Base-by-base conservation (phyloP, 441 rosid genomes). In the Breynia disticha region DNA sequence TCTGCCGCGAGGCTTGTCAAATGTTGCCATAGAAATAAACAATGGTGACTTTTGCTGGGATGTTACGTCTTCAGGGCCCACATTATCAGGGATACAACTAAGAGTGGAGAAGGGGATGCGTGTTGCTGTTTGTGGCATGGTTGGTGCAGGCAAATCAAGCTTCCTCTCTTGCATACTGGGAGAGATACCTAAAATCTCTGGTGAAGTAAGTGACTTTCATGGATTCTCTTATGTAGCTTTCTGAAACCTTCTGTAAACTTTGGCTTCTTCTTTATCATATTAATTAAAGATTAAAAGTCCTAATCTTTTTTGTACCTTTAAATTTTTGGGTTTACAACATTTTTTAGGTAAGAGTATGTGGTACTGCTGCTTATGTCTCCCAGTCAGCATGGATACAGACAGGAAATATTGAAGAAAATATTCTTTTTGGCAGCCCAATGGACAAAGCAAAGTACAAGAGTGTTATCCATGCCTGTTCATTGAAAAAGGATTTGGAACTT, bases 371-470 rank as follows among this genome's bases (percentile, higher is more conserved):
- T 62, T 94, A 94, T 76, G 99, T 94, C 54, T 81, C 96, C 52
- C 97, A 94, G 69, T 94, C 99, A 57, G 96, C 99, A 57, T 94
- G 99, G 99, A 94, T 94, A 80, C 99, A 86, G 58, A 87, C 99
- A 60, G 99, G 99, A 75, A 94, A 89, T 73, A 87, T 94, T 51
- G 95, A 94, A 78, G 97, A 94, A 76, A 94, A 94, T 78, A 83
- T 94, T 80, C 95, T 94, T 41, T 94, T 94, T 65, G 99, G 99
- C 58, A 80, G 95, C 53, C 95, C 95, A 22, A 83, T 87, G 97
- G 96, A 89, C 72, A 94, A 87, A 77, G 72, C 84, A 16, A 89
- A 77, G 68, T 94, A 89, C 77, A 94, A 89, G 77, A 80, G 71
- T 51, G 96, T 82, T 55, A 79, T 94, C 64, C 90, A 89, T 76